Base-by-base conservation (phyloP, 768 basidiomycete species). In the Lentinula detonsa region DNA sequence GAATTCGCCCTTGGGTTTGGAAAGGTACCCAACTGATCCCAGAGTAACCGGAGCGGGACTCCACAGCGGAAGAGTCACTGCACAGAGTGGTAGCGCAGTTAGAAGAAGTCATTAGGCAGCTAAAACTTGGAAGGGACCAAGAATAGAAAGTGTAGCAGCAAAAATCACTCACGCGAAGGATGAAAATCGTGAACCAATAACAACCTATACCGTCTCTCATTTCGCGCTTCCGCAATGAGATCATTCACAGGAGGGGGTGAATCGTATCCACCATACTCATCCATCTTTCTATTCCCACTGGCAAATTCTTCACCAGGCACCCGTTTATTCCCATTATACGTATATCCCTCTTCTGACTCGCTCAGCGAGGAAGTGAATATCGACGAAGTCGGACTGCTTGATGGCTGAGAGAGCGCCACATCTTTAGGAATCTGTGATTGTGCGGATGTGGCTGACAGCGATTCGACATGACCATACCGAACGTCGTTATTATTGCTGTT, bases 1-100 rank as follows among this genome's bases (percentile, higher is more conserved):
- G 64, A 94, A 94, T 49, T 74, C 72, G 2, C 91, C 91, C n/a
- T 72, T 71, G 0, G 86, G 82, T 65, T 86, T 88, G 37, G 76
- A 77, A 28, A 92, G 73, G 69, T 88, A 94, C 2, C 92, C 92
- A 8, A 93, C 86, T 2, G 86, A 84, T 6, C 91, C 92, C 2
- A 92, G 72, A 11, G 78, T 70, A 0, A 93, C 81, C 5, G 66
- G 77, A 3, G 80, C 73, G 1, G 91, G 91, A 4, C 75, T 78
- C 91, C 91, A 94, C 5, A 92, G 72, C 6, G 91, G 87, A 21
- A 87, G 71, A 0, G 78, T 83, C 61, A 90, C 86, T 87, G 55
- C 28, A 50, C 61, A 50, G 31, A 9, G 18, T 48, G 8, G 8
- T 7, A 9, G 18, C 49, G 28, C 8, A 57, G 50, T 51, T 13